Conservation (phyloP, 1,284 basidiomycete genomes). For the Ustilago bromivora region DNA sequence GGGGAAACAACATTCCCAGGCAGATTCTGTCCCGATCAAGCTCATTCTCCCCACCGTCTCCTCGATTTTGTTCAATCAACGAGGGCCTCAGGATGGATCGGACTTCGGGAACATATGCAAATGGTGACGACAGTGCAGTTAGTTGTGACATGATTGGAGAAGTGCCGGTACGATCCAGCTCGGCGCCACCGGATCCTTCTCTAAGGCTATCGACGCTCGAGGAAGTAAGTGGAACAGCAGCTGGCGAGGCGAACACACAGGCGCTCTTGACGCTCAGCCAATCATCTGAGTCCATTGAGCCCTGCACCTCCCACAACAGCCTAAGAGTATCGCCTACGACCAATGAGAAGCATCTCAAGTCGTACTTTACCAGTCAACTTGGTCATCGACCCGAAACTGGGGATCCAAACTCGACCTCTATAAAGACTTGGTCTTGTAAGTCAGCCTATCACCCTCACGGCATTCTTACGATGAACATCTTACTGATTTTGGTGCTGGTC, state of each 20-base stretch:
- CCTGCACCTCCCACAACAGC: background rate
- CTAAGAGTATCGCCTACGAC: background rate
- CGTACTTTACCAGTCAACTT: background rate
- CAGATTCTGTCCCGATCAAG: background rate
- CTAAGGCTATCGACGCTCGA: background rate
- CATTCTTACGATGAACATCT: background rate
- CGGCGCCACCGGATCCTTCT: conserved; percentile 11
- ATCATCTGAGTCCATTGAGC: conserved; percentile 1
- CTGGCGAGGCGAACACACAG: background rate
- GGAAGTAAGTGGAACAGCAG: background rate
- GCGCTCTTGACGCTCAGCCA: background rate
- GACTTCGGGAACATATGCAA: background rate
- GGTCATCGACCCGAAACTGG: background rate
- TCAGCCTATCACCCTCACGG: background rate
- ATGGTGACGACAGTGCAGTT: background rate
- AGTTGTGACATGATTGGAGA: background rate
- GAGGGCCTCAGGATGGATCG: conserved; percentile 10
- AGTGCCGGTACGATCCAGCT: conserved; percentile 15
- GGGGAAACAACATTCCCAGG: background rate
- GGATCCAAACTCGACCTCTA: background rate
- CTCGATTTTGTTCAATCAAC: background rate
- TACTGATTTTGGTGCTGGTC: background rate
- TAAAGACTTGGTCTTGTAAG: background rate
- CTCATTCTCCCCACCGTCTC: background rate
- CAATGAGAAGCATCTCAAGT: background rate